Evolutionary conservation across 129 eudicot genomes (phyloP), one percentile per base, ranked within the genome.

Genomic region (Glebionis coronaria): DNA sequence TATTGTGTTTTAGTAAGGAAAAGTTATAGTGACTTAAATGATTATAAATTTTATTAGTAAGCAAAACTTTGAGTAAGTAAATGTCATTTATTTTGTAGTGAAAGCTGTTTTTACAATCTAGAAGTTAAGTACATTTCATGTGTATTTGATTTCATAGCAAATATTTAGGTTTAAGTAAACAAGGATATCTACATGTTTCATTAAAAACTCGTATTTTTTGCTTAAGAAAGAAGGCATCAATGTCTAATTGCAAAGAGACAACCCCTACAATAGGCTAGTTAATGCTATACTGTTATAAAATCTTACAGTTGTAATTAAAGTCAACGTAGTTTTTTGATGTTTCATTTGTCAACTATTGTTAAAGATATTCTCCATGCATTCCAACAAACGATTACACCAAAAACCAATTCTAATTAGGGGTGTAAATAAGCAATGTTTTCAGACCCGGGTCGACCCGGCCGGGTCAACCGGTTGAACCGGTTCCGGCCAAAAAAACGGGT

Each of bases 301-400:
- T 1, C 38, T 12, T 56, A 56, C 3, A 56, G 4, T 57, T 12
- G 6, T 11, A 2, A 15, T 25, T 8, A 4, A 35, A 60, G 65
- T 60, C 65, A 60, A 60, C 38, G 15, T 4, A n/a, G 49, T 27
- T 15, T 31, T 60, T 60, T 15, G 44, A 60, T 60, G 16, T 29
- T 60, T 20, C 65, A 60, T 31, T 60, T 60, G 65, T 60, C 65
- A 35, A 35, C 9, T 60, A 31, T 40, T 35, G 49, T 35, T 14
- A 60, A 31, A 60, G 35, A 35, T 57, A 60, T 60, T 60, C 23
- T 35, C 12, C 3, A 16, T 31, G 21, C 14, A 4, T 23, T 57
- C 14, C 28, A 56, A 16, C 13, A 53, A 53, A 53, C 16, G 15
- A 9, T 19, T 15, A 19, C 16, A 53, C 14, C 3, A 52, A 5